Evolutionary conservation across 805 yeast species (phyloP).

Genomic region (Candida pseudofarinosa): DNA sequence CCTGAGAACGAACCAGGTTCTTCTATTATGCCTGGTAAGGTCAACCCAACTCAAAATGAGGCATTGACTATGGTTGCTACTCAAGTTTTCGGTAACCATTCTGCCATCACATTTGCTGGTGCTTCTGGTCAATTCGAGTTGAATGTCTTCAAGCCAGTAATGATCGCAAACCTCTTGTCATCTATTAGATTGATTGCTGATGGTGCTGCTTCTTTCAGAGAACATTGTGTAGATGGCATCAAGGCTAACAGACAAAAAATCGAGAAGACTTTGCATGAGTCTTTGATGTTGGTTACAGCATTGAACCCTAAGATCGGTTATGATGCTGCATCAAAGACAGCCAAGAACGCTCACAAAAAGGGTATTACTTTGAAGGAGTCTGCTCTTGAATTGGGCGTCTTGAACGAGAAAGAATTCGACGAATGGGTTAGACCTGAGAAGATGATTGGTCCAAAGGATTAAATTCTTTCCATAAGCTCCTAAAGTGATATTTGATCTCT

Average conservation of each 20-base stretch:
- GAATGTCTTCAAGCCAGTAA: conserved; percentile 95
- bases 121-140: conserved; percentile 98
- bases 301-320: conserved; percentile 98
- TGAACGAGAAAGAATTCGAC: conserved; percentile 83
- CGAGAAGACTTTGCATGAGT: conserved; percentile 82
- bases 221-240: conserved; percentile 94
- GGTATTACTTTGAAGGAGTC: conserved; percentile 93
- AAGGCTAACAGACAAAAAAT: conserved; percentile 85
- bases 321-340: conserved; percentile 95
- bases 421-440: conserved; percentile 97
- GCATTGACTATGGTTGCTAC: conserved; percentile 97
- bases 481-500: background rate
- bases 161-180: conserved; percentile 85
- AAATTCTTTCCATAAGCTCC: conserved; percentile 2
- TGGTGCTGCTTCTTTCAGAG: conserved; percentile 84
- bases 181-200: conserved; percentile 88
- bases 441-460: conserved; percentile 90
- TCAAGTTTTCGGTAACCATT: conserved; percentile 96
- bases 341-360: conserved; percentile 98
- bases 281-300: conserved; percentile 97
- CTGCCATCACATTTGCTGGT: conserved; percentile 94
- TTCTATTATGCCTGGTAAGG: conserved; percentile 99
- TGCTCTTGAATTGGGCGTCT: conserved; percentile 85
- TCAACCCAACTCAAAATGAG: conserved; percentile 98
- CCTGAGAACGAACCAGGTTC: conserved; percentile 99